Evolutionary conservation across 148 eudicot species (phyloP).

Genomic region (Nyssa sinensis): DNA sequence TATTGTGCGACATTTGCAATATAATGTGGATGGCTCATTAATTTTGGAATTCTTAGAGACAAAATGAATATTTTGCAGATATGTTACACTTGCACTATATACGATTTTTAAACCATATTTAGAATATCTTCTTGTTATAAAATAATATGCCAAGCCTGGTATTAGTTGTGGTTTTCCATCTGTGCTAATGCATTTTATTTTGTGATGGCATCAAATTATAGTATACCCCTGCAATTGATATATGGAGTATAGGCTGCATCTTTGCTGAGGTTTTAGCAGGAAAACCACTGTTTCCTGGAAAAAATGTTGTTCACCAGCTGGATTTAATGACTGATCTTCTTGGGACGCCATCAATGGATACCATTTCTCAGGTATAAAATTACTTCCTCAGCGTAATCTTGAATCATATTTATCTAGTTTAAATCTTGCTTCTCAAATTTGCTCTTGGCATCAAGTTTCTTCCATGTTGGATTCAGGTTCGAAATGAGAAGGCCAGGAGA

Average conservation of each 20-base stretch:
- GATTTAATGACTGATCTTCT: conserved; percentile 65
- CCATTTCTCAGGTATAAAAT: conserved; percentile 47
- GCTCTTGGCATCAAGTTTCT: conserved; percentile 5
- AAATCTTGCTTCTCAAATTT: neutral
- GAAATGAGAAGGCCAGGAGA: conserved; percentile 66
- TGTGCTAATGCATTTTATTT: neutral
- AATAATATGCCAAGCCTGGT: neutral
- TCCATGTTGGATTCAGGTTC: conserved; percentile 36
- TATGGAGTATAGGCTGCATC: conserved; percentile 72
- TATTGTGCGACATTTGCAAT: neutral
- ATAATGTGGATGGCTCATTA: neutral
- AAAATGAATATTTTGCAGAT: neutral
- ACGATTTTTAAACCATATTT: neutral
- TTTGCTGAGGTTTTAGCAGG: conserved; percentile 67
- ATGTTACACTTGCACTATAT: neutral
- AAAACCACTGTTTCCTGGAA: conserved; percentile 64
- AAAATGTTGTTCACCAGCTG: conserved; percentile 64
- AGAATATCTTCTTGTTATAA: neutral
- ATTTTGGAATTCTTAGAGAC: neutral
- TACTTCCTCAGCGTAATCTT: neutral
- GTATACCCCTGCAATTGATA: conserved; percentile 68
- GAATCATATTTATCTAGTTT: neutral
- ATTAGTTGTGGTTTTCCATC: neutral
- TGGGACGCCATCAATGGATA: conserved; percentile 61
- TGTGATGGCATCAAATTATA: conserved; percentile 20